Conservation (phyloP, 2,329 filamentous ascomycete genomes). For the Penicillium decumbens region DNA sequence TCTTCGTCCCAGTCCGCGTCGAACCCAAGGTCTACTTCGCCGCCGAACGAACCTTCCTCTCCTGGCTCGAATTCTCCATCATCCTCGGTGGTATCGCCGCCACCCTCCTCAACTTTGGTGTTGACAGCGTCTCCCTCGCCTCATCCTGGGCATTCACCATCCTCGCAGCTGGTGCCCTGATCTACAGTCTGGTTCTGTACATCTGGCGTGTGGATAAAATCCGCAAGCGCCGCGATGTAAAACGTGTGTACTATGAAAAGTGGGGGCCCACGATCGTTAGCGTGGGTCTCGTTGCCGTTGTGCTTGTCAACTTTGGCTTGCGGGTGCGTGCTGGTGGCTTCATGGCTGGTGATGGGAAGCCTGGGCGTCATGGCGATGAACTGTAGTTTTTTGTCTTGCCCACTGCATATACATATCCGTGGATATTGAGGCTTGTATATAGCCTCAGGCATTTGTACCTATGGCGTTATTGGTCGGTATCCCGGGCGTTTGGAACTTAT, state of each 20-base stretch:
- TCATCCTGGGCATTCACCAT: slow-evolving; percentile 75
- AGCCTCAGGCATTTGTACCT: neutral
- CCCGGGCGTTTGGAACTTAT: neutral
- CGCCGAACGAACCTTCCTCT: slow-evolving; percentile 89
- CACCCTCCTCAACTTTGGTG: slow-evolving; percentile 75
- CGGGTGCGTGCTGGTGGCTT: slow-evolving; percentile 57
- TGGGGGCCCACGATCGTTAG: slow-evolving; percentile 79
- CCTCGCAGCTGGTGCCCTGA: slow-evolving; percentile 69
- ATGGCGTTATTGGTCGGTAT: neutral
- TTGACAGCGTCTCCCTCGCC: slow-evolving; percentile 57
- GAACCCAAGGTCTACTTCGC: slow-evolving; percentile 98
- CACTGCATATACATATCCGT: too few species aligned
- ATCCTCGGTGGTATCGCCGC: slow-evolving; percentile 85
- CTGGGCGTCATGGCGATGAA: slow-evolving; percentile 14
- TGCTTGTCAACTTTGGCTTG: slow-evolving; percentile 74
- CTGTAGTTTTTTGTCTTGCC: slow-evolving; percentile 1
- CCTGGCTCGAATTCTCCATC: slow-evolving; percentile 96
- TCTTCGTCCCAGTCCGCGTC: slow-evolving; percentile 91
- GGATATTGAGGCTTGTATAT: neutral
- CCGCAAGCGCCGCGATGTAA: slow-evolving; percentile 73
- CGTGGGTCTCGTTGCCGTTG: slow-evolving; percentile 64
- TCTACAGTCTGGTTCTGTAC: slow-evolving; percentile 80
- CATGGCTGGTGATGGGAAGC: slow-evolving; percentile 15
- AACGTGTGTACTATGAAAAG: slow-evolving; percentile 73
- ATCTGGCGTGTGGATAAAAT: slow-evolving; percentile 85